Base-by-base conservation (phyloP, 140 eudicot species). In the Bidens hawaiensis region DNA sequence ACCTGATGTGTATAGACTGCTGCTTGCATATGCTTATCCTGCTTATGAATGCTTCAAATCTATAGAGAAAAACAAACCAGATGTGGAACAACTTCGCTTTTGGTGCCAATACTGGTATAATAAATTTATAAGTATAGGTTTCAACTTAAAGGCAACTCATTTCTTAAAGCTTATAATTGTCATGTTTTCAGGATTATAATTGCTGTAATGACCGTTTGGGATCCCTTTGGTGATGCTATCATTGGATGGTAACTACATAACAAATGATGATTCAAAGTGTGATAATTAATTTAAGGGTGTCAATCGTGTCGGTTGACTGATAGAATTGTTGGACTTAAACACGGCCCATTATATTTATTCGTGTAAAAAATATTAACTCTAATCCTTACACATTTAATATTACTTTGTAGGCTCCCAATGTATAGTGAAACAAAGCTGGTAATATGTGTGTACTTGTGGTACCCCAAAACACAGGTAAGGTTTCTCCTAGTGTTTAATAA, bases 91-190 rank as follows among this genome's bases (percentile, higher is more conserved):
- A 46, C 90, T 90, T 53, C 95, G 96, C 27, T 87, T 90, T 82
- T 90, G 97, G 97, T 90, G 97, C 75, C 96, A 90, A 75, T 90
- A 90, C 40, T 90, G 97, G 97, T 90, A 87, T 50, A 9, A 45
- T n/a, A n/a, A n/a, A n/a, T 28, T 16, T 8, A 2, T 27, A 8
- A 17, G 10, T 21, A 36, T 58, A 3, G n/a, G 30, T 18, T 4
- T 38, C 62, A n/a, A n/a, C n/a, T n/a, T n/a, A n/a, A n/a, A 61
- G 13, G 10, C 38, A 22, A 24, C 49, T 13, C 43, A 11, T 36
- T 13, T 9, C 21, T 47, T n/a, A 38, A 38, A 14, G 14, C 19
- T 66, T 38, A 1, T 25, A 14, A 38, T 15, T 51, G 0, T 14
- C 8, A 9, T 25, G 43, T 30, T 79, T 74, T 36, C 82, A 90